phyloP scores from a whole-genome alignment of 306 rosid species.

The Fragaria nilgerrensis region DNA sequence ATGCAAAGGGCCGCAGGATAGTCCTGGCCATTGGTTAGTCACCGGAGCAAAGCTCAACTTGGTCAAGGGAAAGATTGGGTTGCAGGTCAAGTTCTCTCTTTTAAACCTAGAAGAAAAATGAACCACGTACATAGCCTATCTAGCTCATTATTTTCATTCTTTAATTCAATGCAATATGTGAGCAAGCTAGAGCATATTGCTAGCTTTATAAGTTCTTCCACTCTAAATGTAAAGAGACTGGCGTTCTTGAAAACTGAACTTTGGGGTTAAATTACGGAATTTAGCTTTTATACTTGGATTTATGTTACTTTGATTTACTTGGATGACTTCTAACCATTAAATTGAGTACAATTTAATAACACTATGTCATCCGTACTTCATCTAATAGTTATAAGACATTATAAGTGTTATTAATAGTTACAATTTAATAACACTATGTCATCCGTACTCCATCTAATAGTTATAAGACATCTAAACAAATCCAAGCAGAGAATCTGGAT shows the following conservation, averaged over 20 bases:
- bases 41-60: slow-evolving; percentile 72
- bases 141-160: neutral
- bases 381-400: no score
- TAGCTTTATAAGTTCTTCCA: neutral
- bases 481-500: no score
- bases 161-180: neutral
- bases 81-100: slow-evolving; percentile 75
- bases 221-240: neutral
- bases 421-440: no score
- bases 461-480: no score
- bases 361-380: no score
- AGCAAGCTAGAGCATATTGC: slow-evolving; percentile 4
- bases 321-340: no score
- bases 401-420: no score
- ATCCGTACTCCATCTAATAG: no score
- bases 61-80: slow-evolving; percentile 73
- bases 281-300: no score
- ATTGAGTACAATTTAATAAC: no score
- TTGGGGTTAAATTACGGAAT: neutral
- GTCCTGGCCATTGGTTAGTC: slow-evolving; percentile 91
- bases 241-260: neutral
- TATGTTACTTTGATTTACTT: no score
- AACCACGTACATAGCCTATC: neutral
- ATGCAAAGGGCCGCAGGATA: slow-evolving; percentile 72
- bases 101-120: slow-evolving; percentile 33